Conservation (phyloP, 371 early-diverging fungal genomes). For the Mucor circinelloides region DNA sequence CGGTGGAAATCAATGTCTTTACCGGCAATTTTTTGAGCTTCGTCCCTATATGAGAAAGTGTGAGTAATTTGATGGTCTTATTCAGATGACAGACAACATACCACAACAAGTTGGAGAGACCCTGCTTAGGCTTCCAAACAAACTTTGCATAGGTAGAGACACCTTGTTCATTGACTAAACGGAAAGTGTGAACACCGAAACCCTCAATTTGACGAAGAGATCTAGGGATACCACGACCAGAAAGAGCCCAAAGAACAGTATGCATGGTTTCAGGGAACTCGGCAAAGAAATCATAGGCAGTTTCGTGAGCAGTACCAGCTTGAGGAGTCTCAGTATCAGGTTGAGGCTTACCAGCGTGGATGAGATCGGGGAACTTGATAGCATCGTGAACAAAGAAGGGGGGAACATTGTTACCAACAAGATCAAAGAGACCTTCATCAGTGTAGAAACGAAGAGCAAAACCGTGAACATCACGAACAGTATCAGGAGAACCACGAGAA, state of each 20-base stretch:
- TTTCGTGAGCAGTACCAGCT: conserved; percentile 52
- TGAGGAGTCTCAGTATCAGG: conserved; percentile 53
- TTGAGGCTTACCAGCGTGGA: conserved; percentile 56
- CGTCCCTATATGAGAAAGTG: conserved; percentile 23
- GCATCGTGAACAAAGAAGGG: conserved; percentile 56
- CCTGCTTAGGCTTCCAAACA: conserved; percentile 56
- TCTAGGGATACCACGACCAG: conserved; percentile 49
- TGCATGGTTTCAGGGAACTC: conserved; percentile 49
- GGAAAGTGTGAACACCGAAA: conserved; percentile 53
- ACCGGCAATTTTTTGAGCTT: conserved; percentile 56
- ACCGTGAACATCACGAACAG: conserved; percentile 60
- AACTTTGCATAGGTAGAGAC: conserved; percentile 52
- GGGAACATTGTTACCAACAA: conserved; percentile 51
- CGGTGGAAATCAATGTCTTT: conserved; percentile 58
- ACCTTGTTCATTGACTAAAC: conserved; percentile 48
- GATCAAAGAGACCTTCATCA: conserved; percentile 44
- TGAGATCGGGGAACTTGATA: conserved; percentile 54
- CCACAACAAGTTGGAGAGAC: conserved; percentile 46
- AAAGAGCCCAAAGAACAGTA: conserved; percentile 49
- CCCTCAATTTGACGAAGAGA: conserved; percentile 51
- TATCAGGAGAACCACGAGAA: conserved; percentile 51
- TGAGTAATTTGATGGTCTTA: background rate
- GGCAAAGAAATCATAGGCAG: conserved; percentile 57
- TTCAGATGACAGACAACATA: background rate
- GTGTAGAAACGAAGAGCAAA: conserved; percentile 68